Evolutionary conservation across 2,329 filamentous ascomycete genomes (phyloP).

Genomic region (Calonectria crousiana): DNA sequence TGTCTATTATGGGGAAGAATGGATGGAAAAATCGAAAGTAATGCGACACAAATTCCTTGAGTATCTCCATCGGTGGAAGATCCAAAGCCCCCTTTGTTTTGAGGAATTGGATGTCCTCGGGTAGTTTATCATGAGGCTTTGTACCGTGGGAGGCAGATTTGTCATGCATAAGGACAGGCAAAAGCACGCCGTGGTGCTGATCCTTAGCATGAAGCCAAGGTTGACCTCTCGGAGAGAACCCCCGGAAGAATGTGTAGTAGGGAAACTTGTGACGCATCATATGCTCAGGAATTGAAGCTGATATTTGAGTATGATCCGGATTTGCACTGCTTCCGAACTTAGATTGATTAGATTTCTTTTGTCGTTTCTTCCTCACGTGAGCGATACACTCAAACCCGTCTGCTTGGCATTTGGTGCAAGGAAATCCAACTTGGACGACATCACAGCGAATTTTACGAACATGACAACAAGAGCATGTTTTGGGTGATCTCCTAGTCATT

Average conservation of each 20-base stretch:
- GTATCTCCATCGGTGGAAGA: neutral
- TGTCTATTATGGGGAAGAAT: neutral
- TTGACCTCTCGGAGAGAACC: neutral
- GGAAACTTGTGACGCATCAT: slow-evolving; percentile 1
- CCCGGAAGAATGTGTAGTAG: neutral
- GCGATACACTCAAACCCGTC: neutral
- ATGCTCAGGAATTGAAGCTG: neutral
- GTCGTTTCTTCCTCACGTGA: neutral
- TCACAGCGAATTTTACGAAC: neutral
- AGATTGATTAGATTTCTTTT: neutral
- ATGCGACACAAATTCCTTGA: neutral
- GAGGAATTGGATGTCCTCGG: neutral
- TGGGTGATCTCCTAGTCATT: neutral
- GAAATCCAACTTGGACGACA: neutral
- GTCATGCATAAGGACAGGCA: neutral
- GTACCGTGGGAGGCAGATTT: neutral
- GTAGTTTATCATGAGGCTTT: no score
- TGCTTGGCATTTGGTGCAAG: neutral
- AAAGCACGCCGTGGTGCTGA: neutral
- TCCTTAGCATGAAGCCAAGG: neutral
- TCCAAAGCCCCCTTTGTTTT: neutral
- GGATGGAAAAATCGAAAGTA: slow-evolving; percentile 1
- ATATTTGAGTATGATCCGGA: neutral
- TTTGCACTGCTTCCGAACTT: neutral
- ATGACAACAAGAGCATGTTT: neutral